Evolutionary conservation across 2,329 filamentous ascomycete species (phyloP), one percentile per base, ranked within the genome.

Genomic region (Colletotrichum tropicicola): DNA sequence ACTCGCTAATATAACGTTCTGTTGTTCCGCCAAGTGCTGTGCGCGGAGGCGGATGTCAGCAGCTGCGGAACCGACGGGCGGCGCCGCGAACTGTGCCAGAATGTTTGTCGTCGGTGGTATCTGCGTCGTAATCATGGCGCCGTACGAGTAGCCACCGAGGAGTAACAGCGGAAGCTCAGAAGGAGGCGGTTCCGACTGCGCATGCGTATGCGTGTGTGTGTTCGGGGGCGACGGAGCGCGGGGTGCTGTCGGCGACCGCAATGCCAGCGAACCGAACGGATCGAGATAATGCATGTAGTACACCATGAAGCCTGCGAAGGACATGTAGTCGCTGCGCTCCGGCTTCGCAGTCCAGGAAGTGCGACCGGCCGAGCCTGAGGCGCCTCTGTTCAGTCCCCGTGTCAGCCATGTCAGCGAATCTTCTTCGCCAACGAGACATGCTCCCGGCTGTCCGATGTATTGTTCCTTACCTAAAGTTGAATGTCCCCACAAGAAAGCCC

Each of bases 261-360:
- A 9, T 15, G 35, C 53, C 28, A 41, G 47, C 8, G 59, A 59
- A 25, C 65, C 67, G 61, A 80, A 81, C 0, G 80, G 78, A 41
- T 84, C 78, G 62, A 93, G 79, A 58, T 82, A 80, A 67, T 90
- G 85, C 41, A 93, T 78, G 72, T 97, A 97, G 71, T 91, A 85
- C 41, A 91, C 78, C 71, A 97, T 82, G 73, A 97, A 95, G 8
- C 90, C 93, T n/a, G 90, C 87, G 25, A 97, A 87, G 9, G 93
- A 92, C 53, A 87, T 86, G 77, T 97, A 98, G 75, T 99, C 96
- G 39, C 87, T 87, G 32, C 90, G 82, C 74, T 98, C 96, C 0
- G 92, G 87, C 70, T 88, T 92, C 4, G 90, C 91, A 1, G 92
- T 93, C 95, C 95, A 99, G 23, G 92, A 95, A 0, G 94, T 97